phyloP scores from a whole-genome alignment of 495 filamentous ascomycete genomes.

The Niebla homalea region DNA sequence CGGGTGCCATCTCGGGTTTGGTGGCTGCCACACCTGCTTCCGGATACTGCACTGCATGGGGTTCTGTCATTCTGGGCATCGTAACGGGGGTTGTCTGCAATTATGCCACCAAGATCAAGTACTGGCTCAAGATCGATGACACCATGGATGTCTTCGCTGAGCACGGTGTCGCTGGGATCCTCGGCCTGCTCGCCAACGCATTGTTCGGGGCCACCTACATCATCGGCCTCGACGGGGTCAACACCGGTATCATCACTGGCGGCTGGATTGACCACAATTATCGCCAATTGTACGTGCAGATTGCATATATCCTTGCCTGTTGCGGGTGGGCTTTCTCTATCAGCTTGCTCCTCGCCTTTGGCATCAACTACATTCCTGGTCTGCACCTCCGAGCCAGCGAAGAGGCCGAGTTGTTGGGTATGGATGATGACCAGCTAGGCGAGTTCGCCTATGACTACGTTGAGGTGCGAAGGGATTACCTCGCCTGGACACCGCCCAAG shows the following conservation, averaged over 20 bases:
- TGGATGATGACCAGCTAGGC: conserved; percentile 98
- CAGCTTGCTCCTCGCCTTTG: conserved; percentile 67
- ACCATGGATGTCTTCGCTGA: conserved; percentile 97
- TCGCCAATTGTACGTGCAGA: conserved; percentile 78
- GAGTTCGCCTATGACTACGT: conserved; percentile 99
- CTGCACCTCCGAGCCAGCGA: conserved; percentile 83
- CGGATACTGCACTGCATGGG: conserved; percentile 82
- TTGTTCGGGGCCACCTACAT: conserved; percentile 81
- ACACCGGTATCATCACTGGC: conserved; percentile 54
- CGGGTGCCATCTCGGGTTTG: conserved; percentile 77
- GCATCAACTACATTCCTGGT: conserved; percentile 78
- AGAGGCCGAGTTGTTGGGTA: conserved; percentile 93
- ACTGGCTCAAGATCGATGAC: conserved; percentile 88
- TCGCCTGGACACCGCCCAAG: conserved; percentile 90
- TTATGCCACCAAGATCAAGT: conserved; percentile 95
- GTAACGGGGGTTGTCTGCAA: conserved; percentile 80
- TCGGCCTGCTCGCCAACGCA: conserved; percentile 86
- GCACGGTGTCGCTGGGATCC: conserved; percentile 87
- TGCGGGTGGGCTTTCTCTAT: conserved; percentile 72
- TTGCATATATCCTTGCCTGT: conserved; percentile 73
- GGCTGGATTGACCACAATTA: conserved; percentile 86
- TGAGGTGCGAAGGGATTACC: conserved; percentile 91
- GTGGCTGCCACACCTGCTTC: conserved; percentile 87
- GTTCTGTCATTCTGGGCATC: conserved; percentile 70
- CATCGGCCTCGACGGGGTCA: conserved; percentile 88